phyloP scores from a whole-genome alignment of 1,284 basidiomycete species.

The Cutaneotrichosporon cavernicola region DNA sequence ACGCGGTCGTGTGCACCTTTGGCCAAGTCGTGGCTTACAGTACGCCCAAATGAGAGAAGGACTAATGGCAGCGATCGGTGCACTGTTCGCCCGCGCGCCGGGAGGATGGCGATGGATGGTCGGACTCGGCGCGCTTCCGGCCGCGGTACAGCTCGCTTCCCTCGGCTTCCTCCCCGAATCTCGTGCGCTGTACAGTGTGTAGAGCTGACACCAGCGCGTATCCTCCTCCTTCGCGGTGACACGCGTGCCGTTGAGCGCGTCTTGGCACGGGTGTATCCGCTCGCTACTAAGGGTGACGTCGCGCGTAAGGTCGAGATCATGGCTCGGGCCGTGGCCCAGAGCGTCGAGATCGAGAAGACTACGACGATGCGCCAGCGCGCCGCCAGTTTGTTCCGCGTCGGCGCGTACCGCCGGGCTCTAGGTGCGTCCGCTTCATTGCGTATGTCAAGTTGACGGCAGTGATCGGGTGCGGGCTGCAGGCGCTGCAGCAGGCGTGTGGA shows the following conservation, averaged over 20 bases:
- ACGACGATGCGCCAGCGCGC: conserved; percentile 64
- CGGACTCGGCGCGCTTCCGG: conserved; percentile 68
- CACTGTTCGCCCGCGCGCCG: conserved; percentile 64
- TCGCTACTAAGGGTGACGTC: conserved; percentile 64
- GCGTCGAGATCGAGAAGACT: conserved; percentile 59
- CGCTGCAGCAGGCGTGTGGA: conserved; percentile 76
- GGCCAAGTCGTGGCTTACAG: conserved; percentile 76
- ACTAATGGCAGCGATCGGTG: conserved; percentile 59
- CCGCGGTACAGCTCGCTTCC: conserved; percentile 63
- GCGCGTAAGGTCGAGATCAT: conserved; percentile 65
- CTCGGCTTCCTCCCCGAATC: conserved; percentile 72
- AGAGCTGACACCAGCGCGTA: conserved; percentile 60
- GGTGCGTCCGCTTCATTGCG: conserved; percentile 56
- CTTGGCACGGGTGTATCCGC: conserved; percentile 66
- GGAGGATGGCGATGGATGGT: conserved; percentile 84
- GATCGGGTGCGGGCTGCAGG: conserved; percentile 74
- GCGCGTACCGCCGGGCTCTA: conserved; percentile 67
- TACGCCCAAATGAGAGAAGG: conserved; percentile 10
- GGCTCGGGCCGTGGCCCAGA: conserved; percentile 60
- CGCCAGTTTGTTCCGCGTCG: conserved; percentile 60
- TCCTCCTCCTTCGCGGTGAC: conserved; percentile 63
- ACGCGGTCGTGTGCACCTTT: conserved; percentile 53
- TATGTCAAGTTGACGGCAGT: conserved; percentile 52
- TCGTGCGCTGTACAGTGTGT: conserved; percentile 52
- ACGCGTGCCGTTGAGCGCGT: conserved; percentile 58